These are phyloP conservation scores for Leccinum subgranulosum DNA, from an alignment of 768 basidiomycete genomes.

Conservation along the genomic window DNA sequence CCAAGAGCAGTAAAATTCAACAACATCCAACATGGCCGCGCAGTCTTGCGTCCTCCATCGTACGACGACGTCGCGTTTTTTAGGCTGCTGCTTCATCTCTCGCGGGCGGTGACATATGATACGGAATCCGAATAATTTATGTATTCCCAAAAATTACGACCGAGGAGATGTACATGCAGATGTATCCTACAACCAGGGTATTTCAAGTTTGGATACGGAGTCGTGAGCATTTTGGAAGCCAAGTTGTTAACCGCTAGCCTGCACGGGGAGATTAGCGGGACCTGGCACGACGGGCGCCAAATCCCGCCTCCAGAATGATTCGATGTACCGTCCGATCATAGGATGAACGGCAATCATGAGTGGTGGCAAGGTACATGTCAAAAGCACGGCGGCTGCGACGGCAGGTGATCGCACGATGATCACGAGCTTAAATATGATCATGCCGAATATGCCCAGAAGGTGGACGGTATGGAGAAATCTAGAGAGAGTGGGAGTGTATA, in stretches of 20 bases:
- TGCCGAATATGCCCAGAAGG: conserved; percentile 22
- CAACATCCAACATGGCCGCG: too few species aligned
- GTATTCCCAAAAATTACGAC: neutral
- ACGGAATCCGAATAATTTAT: too few species aligned
- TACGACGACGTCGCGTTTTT: too few species aligned
- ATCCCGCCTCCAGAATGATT: conserved; percentile 1
- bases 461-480: conserved; percentile 26
- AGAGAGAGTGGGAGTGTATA: conserved; percentile 5
- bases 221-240: neutral
- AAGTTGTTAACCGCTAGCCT: neutral
- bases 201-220: neutral
- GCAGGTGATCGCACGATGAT: conserved; percentile 21
- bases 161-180: neutral
- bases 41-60: too few species aligned
- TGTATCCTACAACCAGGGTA: conserved; percentile 1
- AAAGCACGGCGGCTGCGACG: conserved; percentile 14
- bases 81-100: too few species aligned
- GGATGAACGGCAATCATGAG: conserved; percentile 11
- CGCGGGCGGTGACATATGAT: too few species aligned
- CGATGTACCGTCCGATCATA: conserved; percentile 1
- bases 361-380: conserved; percentile 21
- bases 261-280: neutral
- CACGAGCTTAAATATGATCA: conserved; percentile 18
- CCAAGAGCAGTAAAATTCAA: too few species aligned
- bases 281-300: neutral